These are phyloP conservation scores for Phycomyces nitens DNA, from an alignment of 192 early-diverging fungal genomes.

Conservation along the genomic window DNA sequence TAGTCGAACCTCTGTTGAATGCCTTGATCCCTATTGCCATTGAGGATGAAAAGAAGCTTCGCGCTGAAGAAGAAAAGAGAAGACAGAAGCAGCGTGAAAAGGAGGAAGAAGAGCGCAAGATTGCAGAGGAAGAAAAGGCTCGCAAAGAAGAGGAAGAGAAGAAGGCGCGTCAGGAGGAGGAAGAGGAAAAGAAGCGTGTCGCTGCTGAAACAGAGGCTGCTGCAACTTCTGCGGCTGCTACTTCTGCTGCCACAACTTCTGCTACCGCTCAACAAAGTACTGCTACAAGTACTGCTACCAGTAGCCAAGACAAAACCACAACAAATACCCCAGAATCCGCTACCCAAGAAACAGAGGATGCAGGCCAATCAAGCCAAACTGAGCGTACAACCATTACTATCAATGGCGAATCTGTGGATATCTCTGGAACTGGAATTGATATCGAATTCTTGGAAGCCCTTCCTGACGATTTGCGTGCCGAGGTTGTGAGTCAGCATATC, in stretches of 20 bases:
- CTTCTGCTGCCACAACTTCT: conserved; percentile 1
- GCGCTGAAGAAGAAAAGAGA: conserved; percentile 54
- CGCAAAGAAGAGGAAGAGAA: conserved; percentile 38
- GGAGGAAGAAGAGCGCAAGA: conserved; percentile 57
- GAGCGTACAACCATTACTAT: conserved; percentile 65
- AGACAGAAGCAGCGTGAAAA: conserved; percentile 40
- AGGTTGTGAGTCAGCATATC: conserved; percentile 84
- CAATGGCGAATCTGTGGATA: conserved; percentile 79
- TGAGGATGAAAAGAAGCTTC: conserved; percentile 57
- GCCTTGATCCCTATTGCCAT: conserved; percentile 71
- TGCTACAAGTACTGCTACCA: neutral
- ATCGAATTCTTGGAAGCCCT: conserved; percentile 89
- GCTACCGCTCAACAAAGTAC: conserved; percentile 1
- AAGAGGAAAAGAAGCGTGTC: conserved; percentile 44
- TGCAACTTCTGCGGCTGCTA: neutral
- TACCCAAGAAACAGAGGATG: neutral
- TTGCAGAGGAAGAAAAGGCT: conserved; percentile 38
- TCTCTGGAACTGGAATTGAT: conserved; percentile 93
- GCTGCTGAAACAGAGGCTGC: neutral
- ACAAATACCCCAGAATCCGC: neutral
- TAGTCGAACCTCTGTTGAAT: conserved; percentile 65
- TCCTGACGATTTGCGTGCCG: conserved; percentile 89
- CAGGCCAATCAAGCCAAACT: conserved; percentile 17
- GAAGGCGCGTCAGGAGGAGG: conserved; percentile 24
- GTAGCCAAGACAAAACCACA: neutral